phyloP scores from a whole-genome alignment of 2,329 filamentous ascomycete genomes.

The Elsinoe arachidis region DNA sequence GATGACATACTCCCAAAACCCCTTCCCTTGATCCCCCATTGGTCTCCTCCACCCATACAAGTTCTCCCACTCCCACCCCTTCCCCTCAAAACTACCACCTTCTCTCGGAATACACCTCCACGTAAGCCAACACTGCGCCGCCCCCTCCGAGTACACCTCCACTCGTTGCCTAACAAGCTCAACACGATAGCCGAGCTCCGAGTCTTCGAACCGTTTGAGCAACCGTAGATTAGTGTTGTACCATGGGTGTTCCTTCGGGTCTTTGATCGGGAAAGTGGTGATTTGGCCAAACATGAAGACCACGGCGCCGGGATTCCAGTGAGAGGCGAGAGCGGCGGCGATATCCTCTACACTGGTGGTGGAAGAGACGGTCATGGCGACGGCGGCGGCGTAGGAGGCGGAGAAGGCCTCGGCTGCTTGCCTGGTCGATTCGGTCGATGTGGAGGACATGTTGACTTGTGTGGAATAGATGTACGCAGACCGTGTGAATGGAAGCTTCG shows the following conservation, averaged over 20 bases:
- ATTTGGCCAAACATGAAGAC: background rate
- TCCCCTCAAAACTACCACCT: background rate
- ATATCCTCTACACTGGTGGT: background rate
- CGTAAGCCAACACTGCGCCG: background rate
- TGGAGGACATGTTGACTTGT: too few relatives aligned
- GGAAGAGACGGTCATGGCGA: background rate
- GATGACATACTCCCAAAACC: slow-evolving; percentile 3
- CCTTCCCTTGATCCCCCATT: background rate
- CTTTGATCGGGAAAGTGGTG: background rate
- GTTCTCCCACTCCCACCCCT: background rate
- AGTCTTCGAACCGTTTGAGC: background rate
- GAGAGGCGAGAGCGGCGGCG: background rate
- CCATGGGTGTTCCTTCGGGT: background rate
- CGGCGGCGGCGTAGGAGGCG: background rate
- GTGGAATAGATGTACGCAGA: too few relatives aligned
- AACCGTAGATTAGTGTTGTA: background rate
- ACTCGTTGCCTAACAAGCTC: background rate
- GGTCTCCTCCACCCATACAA: background rate
- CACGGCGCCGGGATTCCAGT: background rate
- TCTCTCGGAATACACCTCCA: background rate
- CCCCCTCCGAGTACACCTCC: background rate
- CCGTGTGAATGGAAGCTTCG: too few relatives aligned
- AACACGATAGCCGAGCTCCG: background rate
- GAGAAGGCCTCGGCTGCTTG: background rate
- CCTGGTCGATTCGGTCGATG: background rate